Base-by-base conservation (phyloP, 164 flowering plant species). In the Magnolia changhungtana region DNA sequence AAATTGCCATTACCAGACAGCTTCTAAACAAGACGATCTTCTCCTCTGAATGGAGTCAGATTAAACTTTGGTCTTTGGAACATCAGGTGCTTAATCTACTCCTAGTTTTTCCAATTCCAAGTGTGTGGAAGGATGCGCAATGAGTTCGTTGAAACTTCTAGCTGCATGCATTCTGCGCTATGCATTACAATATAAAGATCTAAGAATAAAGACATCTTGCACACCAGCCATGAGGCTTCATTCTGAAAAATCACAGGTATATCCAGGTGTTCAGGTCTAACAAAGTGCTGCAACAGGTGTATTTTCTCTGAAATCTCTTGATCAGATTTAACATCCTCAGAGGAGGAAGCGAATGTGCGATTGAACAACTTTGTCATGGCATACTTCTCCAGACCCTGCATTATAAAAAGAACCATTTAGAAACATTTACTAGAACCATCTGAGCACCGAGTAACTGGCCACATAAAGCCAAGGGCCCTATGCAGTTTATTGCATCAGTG, bases 351-450 rank as follows among this genome's bases (percentile, higher is more conserved):
- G 78, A 87, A 89, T 31, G 87, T 82, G 24, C 86, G 83, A 4
- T 84, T 74, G 75, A 81, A 83, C 76, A 89, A 58, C 76, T 89
- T 87, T 71, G 90, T 85, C 89, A 89, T 84, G 50, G 86, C 82
- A 83, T 86, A 89, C 76, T 87, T 87, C 80, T 89, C 90, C 74
- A 87, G 69, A 71, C 88, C 92, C 88, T 89, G 84, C 72, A 73
- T 20, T 68, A 72, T 8, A 71, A 63, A 27, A 16, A 49, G 63
- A 63, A 31, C 2, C 19, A 20, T 1, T 29, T 58, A 18, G 19
- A 59, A 27, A 7, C 27, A 55, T 52, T 11, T 19, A 24, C 64
- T 19, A 72, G 6, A 23, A 63, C 13, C 37, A 31, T 23, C 21
- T 68, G 18, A 68, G 50, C 29, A 31, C 37, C 68, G 24, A 65